These are phyloP conservation scores for Paraphaeosphaeria minitans DNA, from an alignment of 2,329 filamentous ascomycete genomes.

Conservation along the genomic window DNA sequence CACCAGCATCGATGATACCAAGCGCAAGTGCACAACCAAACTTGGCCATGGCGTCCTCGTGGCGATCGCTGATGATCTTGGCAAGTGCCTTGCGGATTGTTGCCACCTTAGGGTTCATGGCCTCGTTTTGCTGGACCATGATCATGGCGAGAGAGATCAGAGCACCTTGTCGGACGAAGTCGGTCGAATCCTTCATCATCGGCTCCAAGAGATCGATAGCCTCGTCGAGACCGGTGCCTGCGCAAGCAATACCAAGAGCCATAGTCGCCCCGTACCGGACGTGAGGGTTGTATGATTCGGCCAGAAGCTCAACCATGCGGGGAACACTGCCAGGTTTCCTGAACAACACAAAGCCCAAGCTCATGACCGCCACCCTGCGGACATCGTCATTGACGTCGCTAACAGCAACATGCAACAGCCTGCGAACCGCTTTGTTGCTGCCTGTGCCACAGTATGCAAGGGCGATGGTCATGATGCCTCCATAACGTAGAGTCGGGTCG, in stretches of 20 bases:
- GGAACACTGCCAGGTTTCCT: conserved; percentile 95
- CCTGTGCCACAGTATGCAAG: conserved; percentile 96
- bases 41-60: conserved; percentile 99
- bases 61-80: conserved; percentile 91
- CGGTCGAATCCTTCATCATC: conserved; percentile 99
- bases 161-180: conserved; percentile 96
- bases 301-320: conserved; percentile 96
- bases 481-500: conserved; percentile 91
- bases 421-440: conserved; percentile 98
- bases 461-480: conserved; percentile 98
- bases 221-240: conserved; percentile 92
- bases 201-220: conserved; percentile 96
- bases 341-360: conserved; percentile 97
- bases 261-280: conserved; percentile 97
- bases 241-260: conserved; percentile 97
- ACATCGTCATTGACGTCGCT: conserved; percentile 99
- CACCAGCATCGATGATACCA: conserved; percentile 96
- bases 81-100: conserved; percentile 89
- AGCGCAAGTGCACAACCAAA: conserved; percentile 93
- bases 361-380: conserved; percentile 94
- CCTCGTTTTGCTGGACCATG: conserved; percentile 98
- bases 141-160: conserved; percentile 96
- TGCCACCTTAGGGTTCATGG: conserved; percentile 95
- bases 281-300: conserved; percentile 98
- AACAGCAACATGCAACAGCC: conserved; percentile 92